Evolutionary conservation across 169 alveolate species (phyloP), one percentile per base, ranked within the genome.

Genomic region (Neospora caninum): DNA sequence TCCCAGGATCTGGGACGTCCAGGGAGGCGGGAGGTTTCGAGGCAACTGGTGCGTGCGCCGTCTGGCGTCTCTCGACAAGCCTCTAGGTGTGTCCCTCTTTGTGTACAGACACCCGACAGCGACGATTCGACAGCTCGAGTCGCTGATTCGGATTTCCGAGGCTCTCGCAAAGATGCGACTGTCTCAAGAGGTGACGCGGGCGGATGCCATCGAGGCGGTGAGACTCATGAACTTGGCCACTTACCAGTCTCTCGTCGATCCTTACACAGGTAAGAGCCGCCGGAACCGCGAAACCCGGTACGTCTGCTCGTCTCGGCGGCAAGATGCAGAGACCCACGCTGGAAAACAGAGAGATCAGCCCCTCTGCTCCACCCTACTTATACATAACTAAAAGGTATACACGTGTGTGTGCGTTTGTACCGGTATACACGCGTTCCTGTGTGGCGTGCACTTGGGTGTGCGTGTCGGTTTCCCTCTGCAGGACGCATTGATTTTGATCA

Each of bases 201-300:
- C 80, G 38, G 94, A 99, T 95, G 99, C 99, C 2, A 98, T 97
- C 43, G 99, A 99, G 97, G 99, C 99, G 0, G 98, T 98, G 27
- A 96, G 99, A 80, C 97, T 99, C 78, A 99, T 99, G 98, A 99
- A 98, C 97, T 99, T 98, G 42, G 99, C 99, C 41, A 99, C 99
- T 43, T 99, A 99, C 96, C 99, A 98, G 94, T 99, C 99, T 38
- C 99, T 99, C n/a, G 98, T 99, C 53, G 99, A 99, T 93, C 99
- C 99, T 0, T 82, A 82, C 89, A 82, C 64, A 41, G 89, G 89
- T 82, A 41, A 31, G 67, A 0, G 6, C 89, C 20, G 43, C 18
- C 7, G 10, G 82, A 49, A 49, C 22, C 58, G n/a, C n/a, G n/a
- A n/a, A n/a, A n/a, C n/a, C n/a, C n/a, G n/a, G n/a, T n/a, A n/a